Base-by-base conservation (phyloP, 306 rosid genomes). In the Prunus padus region DNA sequence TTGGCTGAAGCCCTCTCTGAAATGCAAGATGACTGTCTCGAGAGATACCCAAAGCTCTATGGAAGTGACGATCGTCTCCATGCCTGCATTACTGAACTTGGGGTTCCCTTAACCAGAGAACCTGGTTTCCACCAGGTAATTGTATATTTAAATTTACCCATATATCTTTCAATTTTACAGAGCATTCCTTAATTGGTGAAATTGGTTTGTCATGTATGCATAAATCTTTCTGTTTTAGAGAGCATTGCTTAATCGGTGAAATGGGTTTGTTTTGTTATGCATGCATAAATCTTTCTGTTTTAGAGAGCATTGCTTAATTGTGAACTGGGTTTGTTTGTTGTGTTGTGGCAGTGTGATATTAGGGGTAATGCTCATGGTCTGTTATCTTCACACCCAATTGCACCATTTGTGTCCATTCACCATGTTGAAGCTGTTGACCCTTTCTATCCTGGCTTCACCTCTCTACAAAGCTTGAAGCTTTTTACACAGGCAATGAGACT, bases 21-120 rank as follows among this genome's bases (percentile, higher is more conserved):
- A 46, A 88, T 82, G 81, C 93, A 85, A 50, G 97, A 91, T 19
- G 84, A 84, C 30, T 91, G 93, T 79, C 86, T 91, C 23, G 92
- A 89, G 55, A 86, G 97, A 71, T 91, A 91, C 71, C 93, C 97
- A 15, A 83, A 87, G 78, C 90, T 91, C 52, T 91, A 91, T 57
- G 97, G 97, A 16, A 91, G 97, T 23, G 97, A 91, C 76, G 97
- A 91, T 81, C 83, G 97, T 66, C 72, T 91, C 83, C 92, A 89
- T 82, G 97, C 93, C 67, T 91, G 97, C 83, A 91, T 91, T 73
- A 79, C 92, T 65, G 97, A 91, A 79, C 88, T 91, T 55, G 93
- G 97, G 12, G 68, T 91, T 73, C 97, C 97, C 2, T 73, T 91
- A 59, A 81, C 84, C 30, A 75, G 88, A 87, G 93, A 91, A 69